Evolutionary conservation across 2,329 filamentous ascomycete species (phyloP).

Genomic region (Knufia petricola): DNA sequence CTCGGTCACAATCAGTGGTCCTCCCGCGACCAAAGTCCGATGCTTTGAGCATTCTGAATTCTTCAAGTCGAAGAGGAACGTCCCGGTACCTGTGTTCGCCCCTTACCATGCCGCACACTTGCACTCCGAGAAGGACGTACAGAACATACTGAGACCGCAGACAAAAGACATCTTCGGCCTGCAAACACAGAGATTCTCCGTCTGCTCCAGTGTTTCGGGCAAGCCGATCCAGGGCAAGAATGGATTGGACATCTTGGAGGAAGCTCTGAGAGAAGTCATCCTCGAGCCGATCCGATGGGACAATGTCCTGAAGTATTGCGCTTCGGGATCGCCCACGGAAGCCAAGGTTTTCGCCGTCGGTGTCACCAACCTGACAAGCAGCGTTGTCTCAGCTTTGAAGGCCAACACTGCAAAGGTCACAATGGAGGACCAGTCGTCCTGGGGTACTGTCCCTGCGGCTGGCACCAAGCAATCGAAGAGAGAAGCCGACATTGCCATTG

Average conservation of each 20-base stretch:
- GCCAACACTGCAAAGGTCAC: slow-evolving; percentile 25
- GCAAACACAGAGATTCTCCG: slow-evolving; percentile 27
- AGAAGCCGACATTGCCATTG: slow-evolving; percentile 68
- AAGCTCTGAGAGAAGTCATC: slow-evolving; percentile 31
- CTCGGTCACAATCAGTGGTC: slow-evolving; percentile 51
- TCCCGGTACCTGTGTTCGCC: slow-evolving; percentile 47
- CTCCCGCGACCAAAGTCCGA: slow-evolving; percentile 43
- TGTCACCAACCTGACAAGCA: slow-evolving; percentile 45
- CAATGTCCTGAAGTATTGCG: slow-evolving; percentile 27
- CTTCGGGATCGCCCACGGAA: slow-evolving; percentile 18
- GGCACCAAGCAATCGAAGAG: slow-evolving; percentile 32
- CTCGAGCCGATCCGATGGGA: slow-evolving; percentile 34
- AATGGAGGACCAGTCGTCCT: slow-evolving; percentile 31
- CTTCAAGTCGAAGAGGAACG: slow-evolving; percentile 41
- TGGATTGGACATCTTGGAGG: slow-evolving; percentile 27
- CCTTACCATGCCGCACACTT: slow-evolving; percentile 52
- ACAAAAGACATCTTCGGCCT: slow-evolving; percentile 24
- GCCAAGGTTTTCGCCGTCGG: slow-evolving; percentile 41
- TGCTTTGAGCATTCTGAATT: slow-evolving; percentile 41
- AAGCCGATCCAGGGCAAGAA: slow-evolving; percentile 25
- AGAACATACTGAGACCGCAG: slow-evolving; percentile 39
- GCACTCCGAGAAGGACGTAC: slow-evolving; percentile 41
- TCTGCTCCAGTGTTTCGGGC: slow-evolving; percentile 33
- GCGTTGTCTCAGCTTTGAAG: slow-evolving; percentile 45
- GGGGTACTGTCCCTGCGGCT: slow-evolving; percentile 26